phyloP scores from a whole-genome alignment of 768 basidiomycete species.

The Boletus tomentosulus region DNA sequence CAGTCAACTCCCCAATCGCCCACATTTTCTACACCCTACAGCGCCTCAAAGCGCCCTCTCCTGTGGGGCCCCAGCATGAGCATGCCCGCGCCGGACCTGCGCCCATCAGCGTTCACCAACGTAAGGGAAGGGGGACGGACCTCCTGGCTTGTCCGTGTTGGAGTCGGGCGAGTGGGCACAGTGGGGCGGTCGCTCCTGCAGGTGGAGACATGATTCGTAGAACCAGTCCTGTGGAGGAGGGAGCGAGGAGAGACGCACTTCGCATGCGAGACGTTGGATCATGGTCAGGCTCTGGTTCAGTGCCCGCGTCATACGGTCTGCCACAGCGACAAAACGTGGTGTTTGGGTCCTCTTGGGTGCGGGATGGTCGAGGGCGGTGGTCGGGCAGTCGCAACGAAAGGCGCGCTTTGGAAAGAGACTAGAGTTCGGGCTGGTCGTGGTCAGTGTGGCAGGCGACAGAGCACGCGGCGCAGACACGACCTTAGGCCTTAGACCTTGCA shows the following conservation, averaged over 20 bases:
- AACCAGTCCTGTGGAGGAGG: too few species aligned
- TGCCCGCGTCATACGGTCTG: conserved; percentile 64
- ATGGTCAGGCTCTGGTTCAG: conserved; percentile 82
- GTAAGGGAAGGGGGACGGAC: too few species aligned
- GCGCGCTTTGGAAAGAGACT: conserved; percentile 80
- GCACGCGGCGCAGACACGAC: conserved; percentile 83
- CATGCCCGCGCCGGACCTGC: too few species aligned
- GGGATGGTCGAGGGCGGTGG: conserved; percentile 54
- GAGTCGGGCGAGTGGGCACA: conserved; percentile 36
- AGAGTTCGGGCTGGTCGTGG: conserved; percentile 83
- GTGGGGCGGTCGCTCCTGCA: conserved; percentile 59
- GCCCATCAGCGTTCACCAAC: too few species aligned
- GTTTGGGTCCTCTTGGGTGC: conserved; percentile 55
- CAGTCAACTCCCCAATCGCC: too few species aligned
- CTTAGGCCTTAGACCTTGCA: too few species aligned
- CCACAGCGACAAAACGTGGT: conserved; percentile 70
- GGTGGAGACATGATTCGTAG: conserved; percentile 84
- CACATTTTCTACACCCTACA: too few species aligned
- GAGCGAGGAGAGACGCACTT: too few species aligned
- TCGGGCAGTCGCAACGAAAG: conserved; percentile 86
- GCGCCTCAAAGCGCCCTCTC: too few species aligned
- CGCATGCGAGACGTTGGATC: conserved; percentile 84
- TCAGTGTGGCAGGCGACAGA: conserved; percentile 84
- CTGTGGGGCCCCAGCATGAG: too few species aligned
- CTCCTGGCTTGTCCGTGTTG: conserved; percentile 42